Base-by-base conservation (phyloP, 169 alveolate genomes). In the Blepharisma undulans region DNA sequence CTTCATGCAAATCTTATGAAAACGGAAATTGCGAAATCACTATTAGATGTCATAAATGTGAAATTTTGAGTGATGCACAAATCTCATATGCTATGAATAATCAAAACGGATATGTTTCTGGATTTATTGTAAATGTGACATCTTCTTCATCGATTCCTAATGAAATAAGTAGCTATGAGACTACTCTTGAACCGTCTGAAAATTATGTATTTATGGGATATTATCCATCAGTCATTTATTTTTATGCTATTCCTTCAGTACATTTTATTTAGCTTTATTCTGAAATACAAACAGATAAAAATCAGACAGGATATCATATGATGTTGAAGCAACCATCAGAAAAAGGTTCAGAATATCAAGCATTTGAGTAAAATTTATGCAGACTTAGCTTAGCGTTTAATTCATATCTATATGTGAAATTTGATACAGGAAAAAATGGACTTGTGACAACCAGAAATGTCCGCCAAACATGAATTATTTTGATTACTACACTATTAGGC, bases 181-280 rank as follows among this genome's bases (percentile, higher is more conserved):
- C 10, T 1, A 25, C 25, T 16, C 61, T 79, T 22, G 71, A 29
- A 4, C 87, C 87, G 8, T 29, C 71, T 30, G 21, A 33, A 29
- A n/a, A 22, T n/a, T 12, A 79, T 30, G 87, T 79, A 1, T 79
- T 79, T 33, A 12, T 16, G 7, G 87, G 87, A 0, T 7, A 25
- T n/a, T 22, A 21, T n/a, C 87, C 87, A 10, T 25, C 61, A 14
- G 61, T 2, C 14, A 12, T 79, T 33, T 33, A 21, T 30, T 30
- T 79, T 33, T 30, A 29, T n/a, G 18, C 30, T 8, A 79, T 32
- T 79, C 87, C 87, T 79, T 79, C 87, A 21, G 80, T 74, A 74
- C 8, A 22, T 74, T 74, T 74, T 74, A 74, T 29, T 74, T 33
- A 29, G 87, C 10, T 5, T 32, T 32, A 79, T 4, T 27, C 87